Evolutionary conservation across 2,329 filamentous ascomycete species (phyloP).

Genomic region (Phymatotrichopsis omnivora): DNA sequence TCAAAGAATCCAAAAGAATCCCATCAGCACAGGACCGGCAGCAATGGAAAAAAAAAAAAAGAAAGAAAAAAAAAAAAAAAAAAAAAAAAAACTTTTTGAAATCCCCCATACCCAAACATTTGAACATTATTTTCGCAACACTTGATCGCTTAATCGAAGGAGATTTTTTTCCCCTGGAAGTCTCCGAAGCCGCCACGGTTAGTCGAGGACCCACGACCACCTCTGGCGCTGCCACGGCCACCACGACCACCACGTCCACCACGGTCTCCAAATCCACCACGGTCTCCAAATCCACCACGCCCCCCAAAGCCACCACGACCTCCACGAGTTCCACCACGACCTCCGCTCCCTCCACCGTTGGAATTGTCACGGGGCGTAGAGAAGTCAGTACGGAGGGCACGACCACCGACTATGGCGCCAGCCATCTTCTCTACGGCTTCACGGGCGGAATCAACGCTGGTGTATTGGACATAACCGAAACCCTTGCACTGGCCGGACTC

Average conservation of each 20-base stretch:
- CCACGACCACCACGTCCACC: slow-evolving; percentile 41
- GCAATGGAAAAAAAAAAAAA: too few species aligned
- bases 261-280: slow-evolving; percentile 35
- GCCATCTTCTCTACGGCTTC: slow-evolving; percentile 59
- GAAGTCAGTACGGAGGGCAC: slow-evolving; percentile 73
- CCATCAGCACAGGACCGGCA: too few species aligned
- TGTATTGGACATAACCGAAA: slow-evolving; percentile 83
- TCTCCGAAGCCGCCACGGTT: slow-evolving; percentile 42
- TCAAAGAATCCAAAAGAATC: too few species aligned
- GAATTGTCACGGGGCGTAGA: slow-evolving; percentile 55
- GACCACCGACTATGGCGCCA: slow-evolving; percentile 60
- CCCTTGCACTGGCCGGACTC: slow-evolving; percentile 80
- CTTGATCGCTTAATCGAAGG: slow-evolving; percentile 38
- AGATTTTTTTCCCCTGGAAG: slow-evolving; percentile 48
- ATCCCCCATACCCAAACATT: too few species aligned
- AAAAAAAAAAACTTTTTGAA: too few species aligned
- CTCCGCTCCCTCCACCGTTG: slow-evolving; percentile 42
- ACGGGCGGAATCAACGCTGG: slow-evolving; percentile 72
- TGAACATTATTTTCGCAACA: too few species aligned
- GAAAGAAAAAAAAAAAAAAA: too few species aligned
- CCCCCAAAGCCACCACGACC: slow-evolving; percentile 35
- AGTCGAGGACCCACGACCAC: slow-evolving; percentile 42
- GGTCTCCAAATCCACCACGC: slow-evolving; percentile 36
- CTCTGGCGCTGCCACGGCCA: slow-evolving; percentile 44
- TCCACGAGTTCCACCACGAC: slow-evolving; percentile 36